Conservation (phyloP, 495 filamentous ascomycete species). For the Hyaloscypha finlandica region DNA sequence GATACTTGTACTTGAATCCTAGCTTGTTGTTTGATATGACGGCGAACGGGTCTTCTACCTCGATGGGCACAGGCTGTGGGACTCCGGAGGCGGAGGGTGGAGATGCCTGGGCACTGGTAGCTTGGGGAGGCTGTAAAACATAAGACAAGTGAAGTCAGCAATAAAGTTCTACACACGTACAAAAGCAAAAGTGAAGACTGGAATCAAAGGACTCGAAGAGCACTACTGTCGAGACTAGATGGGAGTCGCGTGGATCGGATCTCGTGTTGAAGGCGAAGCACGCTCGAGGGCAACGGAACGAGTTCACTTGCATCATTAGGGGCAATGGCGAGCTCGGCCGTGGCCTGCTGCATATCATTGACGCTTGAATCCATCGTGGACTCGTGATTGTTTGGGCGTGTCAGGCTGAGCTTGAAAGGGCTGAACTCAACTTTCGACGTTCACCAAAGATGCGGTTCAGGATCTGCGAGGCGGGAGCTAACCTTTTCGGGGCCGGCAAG, state of each 20-base stretch:
- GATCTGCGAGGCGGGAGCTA: slow-evolving; percentile 6
- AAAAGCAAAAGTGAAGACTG: neutral
- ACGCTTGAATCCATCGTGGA: slow-evolving; percentile 3
- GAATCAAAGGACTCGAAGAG: neutral
- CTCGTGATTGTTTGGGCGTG: neutral
- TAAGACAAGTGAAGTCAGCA: slow-evolving; percentile 2
- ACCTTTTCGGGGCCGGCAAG: neutral
- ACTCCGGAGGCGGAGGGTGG: neutral
- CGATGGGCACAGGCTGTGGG: neutral
- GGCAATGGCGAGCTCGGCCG: too few species aligned
- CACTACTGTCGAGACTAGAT: neutral
- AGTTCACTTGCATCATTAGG: neutral
- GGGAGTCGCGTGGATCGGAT: neutral
- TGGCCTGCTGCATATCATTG: neutral
- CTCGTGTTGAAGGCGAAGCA: neutral
- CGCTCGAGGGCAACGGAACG: neutral
- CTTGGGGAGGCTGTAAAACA: neutral
- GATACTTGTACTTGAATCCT: slow-evolving; percentile 31
- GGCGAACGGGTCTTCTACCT: slow-evolving; percentile 2
- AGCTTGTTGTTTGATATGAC: slow-evolving; percentile 19
- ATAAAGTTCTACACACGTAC: neutral
- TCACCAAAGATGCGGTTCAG: neutral
- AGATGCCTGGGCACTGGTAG: neutral
- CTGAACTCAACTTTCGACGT: neutral
- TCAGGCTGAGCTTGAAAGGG: neutral